Evolutionary conservation across 2,329 filamentous ascomycete genomes (phyloP).

Genomic region (Fusarium musae): DNA sequence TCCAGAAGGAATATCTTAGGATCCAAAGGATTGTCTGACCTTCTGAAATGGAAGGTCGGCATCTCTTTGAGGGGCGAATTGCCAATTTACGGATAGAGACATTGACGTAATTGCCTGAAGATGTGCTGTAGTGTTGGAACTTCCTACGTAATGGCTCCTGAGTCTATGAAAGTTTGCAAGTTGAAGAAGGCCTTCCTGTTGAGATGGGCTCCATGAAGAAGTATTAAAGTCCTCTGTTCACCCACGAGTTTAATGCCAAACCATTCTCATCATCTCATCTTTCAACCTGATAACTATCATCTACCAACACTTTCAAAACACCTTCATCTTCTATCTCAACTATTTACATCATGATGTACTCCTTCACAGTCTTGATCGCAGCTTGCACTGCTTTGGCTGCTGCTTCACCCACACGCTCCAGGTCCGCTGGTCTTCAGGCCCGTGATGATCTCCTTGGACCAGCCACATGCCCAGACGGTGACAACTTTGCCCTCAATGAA

Average conservation of each 20-base stretch:
- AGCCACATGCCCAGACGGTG: not conserved
- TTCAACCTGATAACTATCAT: accelerated
- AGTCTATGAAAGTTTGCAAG: accelerated
- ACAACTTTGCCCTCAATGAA: not conserved
- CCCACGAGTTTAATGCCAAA: not conserved
- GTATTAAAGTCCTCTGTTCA: not conserved
- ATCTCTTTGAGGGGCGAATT: not conserved
- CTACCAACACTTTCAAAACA: not conserved
- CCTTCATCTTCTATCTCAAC: not conserved
- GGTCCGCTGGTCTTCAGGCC: not conserved
- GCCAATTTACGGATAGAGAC: not conserved
- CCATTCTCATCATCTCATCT: not conserved
- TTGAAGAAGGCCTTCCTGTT: accelerated
- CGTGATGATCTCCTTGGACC: not conserved
- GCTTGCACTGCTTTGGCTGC: not conserved
- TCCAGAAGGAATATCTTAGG: not conserved
- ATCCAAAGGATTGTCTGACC: not conserved
- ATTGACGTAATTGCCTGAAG: not conserved
- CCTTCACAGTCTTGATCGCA: not conserved
- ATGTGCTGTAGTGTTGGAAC: not conserved
- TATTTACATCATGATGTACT: not conserved
- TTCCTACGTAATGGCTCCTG: not conserved
- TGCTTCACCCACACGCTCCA: not conserved
- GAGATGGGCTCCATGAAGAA: accelerated
- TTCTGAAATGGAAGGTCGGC: not conserved